These are phyloP conservation scores for Atkinsonella texensis DNA, from an alignment of 2,329 filamentous ascomycete species.

Conservation along the genomic window DNA sequence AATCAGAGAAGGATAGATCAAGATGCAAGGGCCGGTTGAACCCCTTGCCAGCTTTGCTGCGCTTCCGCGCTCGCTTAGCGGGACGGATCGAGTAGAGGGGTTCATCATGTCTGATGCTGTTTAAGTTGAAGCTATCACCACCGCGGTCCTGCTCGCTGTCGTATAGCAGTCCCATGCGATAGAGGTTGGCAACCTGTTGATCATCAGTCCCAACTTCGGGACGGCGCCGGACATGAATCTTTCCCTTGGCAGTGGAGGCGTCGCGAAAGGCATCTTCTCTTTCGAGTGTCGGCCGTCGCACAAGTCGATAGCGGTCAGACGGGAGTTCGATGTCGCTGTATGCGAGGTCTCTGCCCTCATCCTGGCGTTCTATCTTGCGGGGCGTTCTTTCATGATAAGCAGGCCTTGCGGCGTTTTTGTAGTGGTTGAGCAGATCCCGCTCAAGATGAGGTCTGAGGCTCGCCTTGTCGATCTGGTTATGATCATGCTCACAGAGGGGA, in stretches of 20 bases:
- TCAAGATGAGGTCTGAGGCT: constrained; percentile 8
- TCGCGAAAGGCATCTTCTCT: constrained; percentile 36
- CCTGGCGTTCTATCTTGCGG: constrained; percentile 10
- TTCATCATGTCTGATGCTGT: constrained; percentile 25
- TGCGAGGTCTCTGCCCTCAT: constrained; percentile 24
- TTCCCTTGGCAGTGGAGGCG: constrained; percentile 23
- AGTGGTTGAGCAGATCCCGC: constrained; percentile 5
- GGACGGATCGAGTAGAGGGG: constrained; percentile 26
- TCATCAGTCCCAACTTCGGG: constrained; percentile 17
- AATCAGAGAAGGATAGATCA: constrained; percentile 30
- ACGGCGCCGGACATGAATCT: constrained; percentile 15
- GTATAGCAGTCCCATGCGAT: constrained; percentile 32
- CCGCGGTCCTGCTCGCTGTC: constrained; percentile 22
- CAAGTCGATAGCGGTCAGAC: constrained; percentile 21
- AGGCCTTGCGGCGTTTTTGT: neutral
- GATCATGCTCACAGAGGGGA: constrained; percentile 4
- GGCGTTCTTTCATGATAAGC: neutral
- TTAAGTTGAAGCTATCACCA: constrained; percentile 23
- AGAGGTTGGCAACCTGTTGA: constrained; percentile 27
- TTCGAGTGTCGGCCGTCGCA: constrained; percentile 29
- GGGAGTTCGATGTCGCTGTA: constrained; percentile 23
- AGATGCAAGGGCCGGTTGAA: constrained; percentile 17
- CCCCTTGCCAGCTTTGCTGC: constrained; percentile 13
- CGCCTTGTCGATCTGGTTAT: constrained; percentile 12
- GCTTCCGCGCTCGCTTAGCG: constrained; percentile 20